Conservation (phyloP, 2,329 filamentous ascomycete genomes). For the Lasiodiplodia hormozganensis region DNA sequence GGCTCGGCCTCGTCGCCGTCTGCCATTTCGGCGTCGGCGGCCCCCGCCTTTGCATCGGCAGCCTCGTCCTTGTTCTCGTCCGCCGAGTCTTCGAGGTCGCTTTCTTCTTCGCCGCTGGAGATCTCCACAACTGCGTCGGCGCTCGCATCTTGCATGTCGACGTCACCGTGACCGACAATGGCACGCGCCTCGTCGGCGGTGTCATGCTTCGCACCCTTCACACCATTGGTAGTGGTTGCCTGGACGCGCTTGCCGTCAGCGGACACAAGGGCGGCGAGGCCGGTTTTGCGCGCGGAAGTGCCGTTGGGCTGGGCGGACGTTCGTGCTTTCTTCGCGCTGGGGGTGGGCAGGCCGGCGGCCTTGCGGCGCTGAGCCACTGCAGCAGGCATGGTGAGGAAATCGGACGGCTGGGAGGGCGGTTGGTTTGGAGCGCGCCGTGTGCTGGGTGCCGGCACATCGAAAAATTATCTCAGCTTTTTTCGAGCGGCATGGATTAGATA, state of each 20-base stretch:
- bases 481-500: conserved; percentile 28
- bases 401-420: conserved; percentile 18
- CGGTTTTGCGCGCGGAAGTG: conserved; percentile 33
- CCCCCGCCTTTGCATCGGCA: conserved; percentile 31
- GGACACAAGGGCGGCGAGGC: conserved; percentile 42
- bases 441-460: conserved; percentile 24
- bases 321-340: conserved; percentile 47
- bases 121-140: conserved; percentile 52
- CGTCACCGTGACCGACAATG: conserved; percentile 57
- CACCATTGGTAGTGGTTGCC: conserved; percentile 54
- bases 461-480: conserved; percentile 29
- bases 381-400: conserved; percentile 40
- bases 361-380: conserved; percentile 38
- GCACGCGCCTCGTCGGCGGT: conserved; percentile 65
- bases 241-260: conserved; percentile 44
- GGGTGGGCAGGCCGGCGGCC: conserved; percentile 30
- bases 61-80: conserved; percentile 32
- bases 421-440: conserved; percentile 24
- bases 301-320: conserved; percentile 4
- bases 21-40: conserved; percentile 26
- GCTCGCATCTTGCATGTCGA: conserved; percentile 44
- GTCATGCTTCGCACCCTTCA: conserved; percentile 56
- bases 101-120: conserved; percentile 52
- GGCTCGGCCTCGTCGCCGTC: conserved; percentile 45
- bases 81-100: conserved; percentile 29